Evolutionary conservation across 768 basidiomycete genomes (phyloP).

Genomic region (Trametes cubensis): DNA sequence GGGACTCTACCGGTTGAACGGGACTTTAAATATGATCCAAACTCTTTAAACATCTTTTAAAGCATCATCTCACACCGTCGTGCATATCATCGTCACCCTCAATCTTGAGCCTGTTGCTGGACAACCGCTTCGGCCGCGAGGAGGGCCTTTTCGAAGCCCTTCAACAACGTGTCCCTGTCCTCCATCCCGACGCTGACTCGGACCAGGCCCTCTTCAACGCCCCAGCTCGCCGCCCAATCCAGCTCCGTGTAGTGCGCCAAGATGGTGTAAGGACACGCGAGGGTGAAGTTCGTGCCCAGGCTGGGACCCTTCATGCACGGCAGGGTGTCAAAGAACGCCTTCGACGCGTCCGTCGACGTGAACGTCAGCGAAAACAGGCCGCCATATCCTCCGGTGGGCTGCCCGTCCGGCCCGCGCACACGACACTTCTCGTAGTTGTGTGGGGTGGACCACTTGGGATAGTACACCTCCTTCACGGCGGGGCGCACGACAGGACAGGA

Average conservation of each 20-base stretch:
- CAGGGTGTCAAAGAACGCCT: slow-evolving; percentile 84
- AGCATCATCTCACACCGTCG: too few relatives aligned
- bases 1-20: slow-evolving; percentile 18
- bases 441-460: slow-evolving; percentile 81
- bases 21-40: background rate
- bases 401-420: slow-evolving; percentile 38
- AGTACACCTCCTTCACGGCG: slow-evolving; percentile 82
- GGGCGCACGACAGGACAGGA: slow-evolving; percentile 33
- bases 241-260: slow-evolving; percentile 89
- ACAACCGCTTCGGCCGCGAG: slow-evolving; percentile 62
- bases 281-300: slow-evolving; percentile 93
- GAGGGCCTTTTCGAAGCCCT: slow-evolving; percentile 65
- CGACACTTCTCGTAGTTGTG: slow-evolving; percentile 74
- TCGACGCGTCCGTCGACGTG: slow-evolving; percentile 63
- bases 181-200: slow-evolving; percentile 94
- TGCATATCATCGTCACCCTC: too few relatives aligned
- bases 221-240: slow-evolving; percentile 88
- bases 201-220: slow-evolving; percentile 82
- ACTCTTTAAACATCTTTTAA: slow-evolving; percentile 1
- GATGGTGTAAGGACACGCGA: slow-evolving; percentile 92
- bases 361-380: slow-evolving; percentile 90
- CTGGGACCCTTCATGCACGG: slow-evolving; percentile 88
- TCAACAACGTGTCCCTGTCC: slow-evolving; percentile 56
- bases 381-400: slow-evolving; percentile 60
- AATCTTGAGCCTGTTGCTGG: background rate